Base-by-base conservation (phyloP, 23 red algal species). In the Gracilaria caudata region DNA sequence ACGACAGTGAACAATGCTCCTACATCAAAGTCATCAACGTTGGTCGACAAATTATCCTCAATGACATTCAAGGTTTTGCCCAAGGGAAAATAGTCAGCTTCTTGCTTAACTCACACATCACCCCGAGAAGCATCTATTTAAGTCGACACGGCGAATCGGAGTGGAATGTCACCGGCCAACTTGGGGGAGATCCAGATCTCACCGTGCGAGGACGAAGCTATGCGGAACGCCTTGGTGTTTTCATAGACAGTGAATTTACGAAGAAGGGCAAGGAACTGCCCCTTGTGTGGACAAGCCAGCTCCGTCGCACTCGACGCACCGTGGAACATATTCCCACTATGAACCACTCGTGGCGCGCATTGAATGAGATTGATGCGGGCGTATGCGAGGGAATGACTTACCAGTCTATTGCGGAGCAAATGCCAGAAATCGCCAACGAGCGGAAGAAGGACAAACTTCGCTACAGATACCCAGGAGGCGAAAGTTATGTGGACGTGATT, bases 351-450 rank as follows among this genome's bases (percentile, higher is more conserved):
- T 99, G 97, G 97, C 64, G 97, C 43, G 93, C 97, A 7, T 78
- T 99, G 17, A 99, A 99, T 81, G 97, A 99, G 56, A 99, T 99
- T 49, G 90, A 99, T 64, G 97, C 97, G n/a, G 97, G 97, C 56
- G 82, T 94, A 33, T 99, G 97, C 68, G 97, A 99, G 80, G 97
- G 97, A 51, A 94, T 96, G 85, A 99, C 97, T 17, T 99, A 96
- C 57, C 84, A 93, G 34, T 80, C 80, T 12, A 81, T 99, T 26
- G 85, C 83, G 13, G 61, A 93, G 11, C 49, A 90, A 77, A 47
- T 92, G 64, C 97, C 97, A 17, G 76, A 95, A 25, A 81, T 95
- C 20, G 89, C 90, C 34, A 65, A 64, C 7, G 87, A 74, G 46
- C 71, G 97, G 20, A 96, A 96, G 60, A 73, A 75, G 10, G 97